Percentiles rank a stretch among this genome's conserved stretches.
Evolutionary conservation across 148 eudicot species (phyloP).

Genomic region (Rhododendron ovatum): DNA sequence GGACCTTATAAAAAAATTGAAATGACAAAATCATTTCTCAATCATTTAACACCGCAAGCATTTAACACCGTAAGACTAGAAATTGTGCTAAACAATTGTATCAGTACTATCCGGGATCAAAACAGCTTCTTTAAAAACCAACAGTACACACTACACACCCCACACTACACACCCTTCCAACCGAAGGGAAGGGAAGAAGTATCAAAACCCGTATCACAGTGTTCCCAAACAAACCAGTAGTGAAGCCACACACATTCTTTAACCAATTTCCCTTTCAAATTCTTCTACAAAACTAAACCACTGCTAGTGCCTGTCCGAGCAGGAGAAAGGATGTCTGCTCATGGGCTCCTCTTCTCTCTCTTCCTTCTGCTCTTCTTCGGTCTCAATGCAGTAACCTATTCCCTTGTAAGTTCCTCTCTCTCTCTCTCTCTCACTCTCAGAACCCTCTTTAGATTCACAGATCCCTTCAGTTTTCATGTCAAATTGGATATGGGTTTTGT

Average conservation of each 20-base stretch:
- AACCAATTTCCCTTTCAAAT: background rate
- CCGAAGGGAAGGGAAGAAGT: background rate
- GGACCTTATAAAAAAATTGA: no score
- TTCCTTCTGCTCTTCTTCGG: constrained; percentile 29
- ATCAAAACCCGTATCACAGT: background rate
- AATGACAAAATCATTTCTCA: no score
- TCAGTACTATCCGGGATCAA: background rate
- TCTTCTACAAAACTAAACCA: background rate
- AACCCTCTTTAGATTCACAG: background rate
- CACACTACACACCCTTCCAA: background rate
- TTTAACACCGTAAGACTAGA: background rate
- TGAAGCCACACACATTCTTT: background rate
- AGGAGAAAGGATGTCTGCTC: constrained; percentile 33
- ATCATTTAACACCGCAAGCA: background rate
- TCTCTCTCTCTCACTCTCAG: constrained; percentile 1
- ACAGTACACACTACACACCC: background rate
- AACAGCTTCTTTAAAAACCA: background rate
- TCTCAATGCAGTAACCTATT: constrained; percentile 26
- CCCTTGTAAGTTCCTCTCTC: constrained; percentile 39
- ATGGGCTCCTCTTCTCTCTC: constrained; percentile 25
- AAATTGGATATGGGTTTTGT: background rate
- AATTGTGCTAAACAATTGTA: background rate
- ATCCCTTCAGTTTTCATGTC: constrained; percentile 16
- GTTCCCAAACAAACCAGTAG: background rate
- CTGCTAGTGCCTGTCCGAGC: background rate